Base-by-base conservation (phyloP, 176 grass and related monocot species). In the Oryza nivara region DNA sequence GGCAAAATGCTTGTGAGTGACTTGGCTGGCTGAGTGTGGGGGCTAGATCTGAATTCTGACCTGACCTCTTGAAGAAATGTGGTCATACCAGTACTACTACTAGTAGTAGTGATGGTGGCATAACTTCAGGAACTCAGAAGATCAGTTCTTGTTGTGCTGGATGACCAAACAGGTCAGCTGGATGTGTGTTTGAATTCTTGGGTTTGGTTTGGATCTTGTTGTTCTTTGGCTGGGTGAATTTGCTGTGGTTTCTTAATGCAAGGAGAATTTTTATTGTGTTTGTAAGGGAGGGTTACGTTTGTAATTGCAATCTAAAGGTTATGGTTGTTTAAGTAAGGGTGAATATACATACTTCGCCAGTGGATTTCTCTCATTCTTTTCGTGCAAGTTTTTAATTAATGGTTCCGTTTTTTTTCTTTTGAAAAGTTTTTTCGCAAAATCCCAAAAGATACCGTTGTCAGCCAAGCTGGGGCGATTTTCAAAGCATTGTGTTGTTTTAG, bases 1-100 rank as follows among this genome's bases (percentile, higher is more conserved):
- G 60, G 47, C 70, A 61, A 80, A 80, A 35, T 84, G 69, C 16
- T 0, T 56, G 38, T 28, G 77, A 46, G 38, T 28, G 77, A 46
- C 11, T 67, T 48, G 76, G 73, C 78, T 52, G 52, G 6, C 43
- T 52, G 83, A 7, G 86, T 40, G 79, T 79, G 56, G 22, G 52
- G 6, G 7, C 70, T 67, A 73, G 71, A 80, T 84, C 70, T 79
- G 49, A 52, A 51, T 51, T 75, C 32, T 70, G 8, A 16, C 28
- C 58, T 40, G 20, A 30, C 86, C 16, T 58, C 54, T 58, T n/a
- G 19, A 58, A 58, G 54, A 58, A n/a, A 58, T n/a, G 19, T 16
- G 6, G 52, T 19, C 16, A 56, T 56, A 56, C 49, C 49, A 17
- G 45, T 82, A 2, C 47, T 58, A 65, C 35, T 46, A 70, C 28